Conservation (phyloP, 495 filamentous ascomycete genomes). For the Aspergillus avenaceus region DNA sequence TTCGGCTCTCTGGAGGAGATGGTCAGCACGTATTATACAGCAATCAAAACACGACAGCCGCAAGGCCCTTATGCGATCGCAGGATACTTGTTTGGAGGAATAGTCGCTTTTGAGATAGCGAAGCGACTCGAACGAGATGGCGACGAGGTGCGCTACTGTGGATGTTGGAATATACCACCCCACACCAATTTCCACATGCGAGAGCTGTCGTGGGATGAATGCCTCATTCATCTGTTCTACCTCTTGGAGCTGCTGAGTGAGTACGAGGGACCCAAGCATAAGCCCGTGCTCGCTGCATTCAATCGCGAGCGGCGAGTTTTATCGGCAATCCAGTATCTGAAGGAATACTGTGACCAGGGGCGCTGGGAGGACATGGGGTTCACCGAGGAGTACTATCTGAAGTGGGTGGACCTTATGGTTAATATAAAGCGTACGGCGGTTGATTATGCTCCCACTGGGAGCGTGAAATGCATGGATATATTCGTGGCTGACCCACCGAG, state of each 20-base stretch:
- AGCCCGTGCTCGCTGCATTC: background rate
- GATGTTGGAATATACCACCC: slow-evolving; percentile 39
- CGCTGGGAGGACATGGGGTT: slow-evolving; percentile 39
- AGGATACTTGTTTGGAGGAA: slow-evolving; percentile 51
- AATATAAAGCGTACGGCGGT: slow-evolving; percentile 39
- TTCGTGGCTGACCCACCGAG: slow-evolving; percentile 44
- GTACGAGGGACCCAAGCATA: slow-evolving; percentile 13
- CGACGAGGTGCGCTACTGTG: slow-evolving; percentile 26
- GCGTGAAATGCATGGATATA: slow-evolving; percentile 42
- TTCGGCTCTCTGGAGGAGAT: slow-evolving; percentile 34
- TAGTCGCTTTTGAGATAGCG: slow-evolving; percentile 52
- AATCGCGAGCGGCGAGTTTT: slow-evolving; percentile 1
- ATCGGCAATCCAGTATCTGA: slow-evolving; percentile 12
- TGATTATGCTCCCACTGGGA: slow-evolving; percentile 48
- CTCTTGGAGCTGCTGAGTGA: slow-evolving; percentile 47
- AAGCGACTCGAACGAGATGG: slow-evolving; percentile 39
- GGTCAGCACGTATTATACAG: slow-evolving; percentile 35
- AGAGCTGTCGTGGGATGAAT: slow-evolving; percentile 40
- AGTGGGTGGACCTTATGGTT: slow-evolving; percentile 41
- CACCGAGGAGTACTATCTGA: slow-evolving; percentile 17
- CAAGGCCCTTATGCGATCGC: slow-evolving; percentile 53
- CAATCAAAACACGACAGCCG: slow-evolving; percentile 46
- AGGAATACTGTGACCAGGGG: background rate
- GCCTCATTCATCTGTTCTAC: slow-evolving; percentile 43
- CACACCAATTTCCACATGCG: slow-evolving; percentile 51